phyloP scores from a whole-genome alignment of 768 basidiomycete genomes.

The Leccinellum albellum region DNA sequence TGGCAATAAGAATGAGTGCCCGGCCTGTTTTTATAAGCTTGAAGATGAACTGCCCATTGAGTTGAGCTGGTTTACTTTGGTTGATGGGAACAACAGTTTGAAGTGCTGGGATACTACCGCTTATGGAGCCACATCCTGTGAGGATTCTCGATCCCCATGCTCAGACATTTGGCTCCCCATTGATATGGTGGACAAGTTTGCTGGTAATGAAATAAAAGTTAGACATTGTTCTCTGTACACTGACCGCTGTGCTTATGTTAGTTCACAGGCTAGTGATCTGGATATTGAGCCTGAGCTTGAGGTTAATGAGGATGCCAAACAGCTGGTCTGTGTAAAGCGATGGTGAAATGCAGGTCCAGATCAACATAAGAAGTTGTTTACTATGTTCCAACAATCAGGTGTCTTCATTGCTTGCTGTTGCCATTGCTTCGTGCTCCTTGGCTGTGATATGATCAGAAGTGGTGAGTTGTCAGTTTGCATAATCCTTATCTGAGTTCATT shows the following conservation, averaged over 20 bases:
- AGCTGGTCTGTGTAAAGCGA: not conserved
- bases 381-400: slow-evolving; percentile 1
- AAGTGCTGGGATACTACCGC: not conserved
- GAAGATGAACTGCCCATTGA: not conserved
- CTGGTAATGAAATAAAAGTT: not conserved
- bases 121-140: not conserved
- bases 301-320: not conserved
- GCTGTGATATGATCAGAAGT: slow-evolving; percentile 16
- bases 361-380: not conserved
- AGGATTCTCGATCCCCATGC: not conserved
- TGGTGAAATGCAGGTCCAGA: slow-evolving; percentile 8
- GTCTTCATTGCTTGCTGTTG: slow-evolving; percentile 8
- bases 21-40: slow-evolving; percentile 7
- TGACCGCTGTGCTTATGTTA: not conserved
- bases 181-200: not conserved
- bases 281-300: too few relatives aligned
- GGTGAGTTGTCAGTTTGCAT: slow-evolving; percentile 8
- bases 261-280: not conserved
- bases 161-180: not conserved
- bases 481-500: not conserved
- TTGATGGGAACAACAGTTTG: too few relatives aligned
- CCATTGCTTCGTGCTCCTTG: not conserved
- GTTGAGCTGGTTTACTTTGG: not conserved
- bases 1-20: slow-evolving; percentile 11
- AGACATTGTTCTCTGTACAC: not conserved